These are phyloP conservation scores for Boletellus sp. DNA, from an alignment of 768 basidiomycete species.

Conservation along the genomic window DNA sequence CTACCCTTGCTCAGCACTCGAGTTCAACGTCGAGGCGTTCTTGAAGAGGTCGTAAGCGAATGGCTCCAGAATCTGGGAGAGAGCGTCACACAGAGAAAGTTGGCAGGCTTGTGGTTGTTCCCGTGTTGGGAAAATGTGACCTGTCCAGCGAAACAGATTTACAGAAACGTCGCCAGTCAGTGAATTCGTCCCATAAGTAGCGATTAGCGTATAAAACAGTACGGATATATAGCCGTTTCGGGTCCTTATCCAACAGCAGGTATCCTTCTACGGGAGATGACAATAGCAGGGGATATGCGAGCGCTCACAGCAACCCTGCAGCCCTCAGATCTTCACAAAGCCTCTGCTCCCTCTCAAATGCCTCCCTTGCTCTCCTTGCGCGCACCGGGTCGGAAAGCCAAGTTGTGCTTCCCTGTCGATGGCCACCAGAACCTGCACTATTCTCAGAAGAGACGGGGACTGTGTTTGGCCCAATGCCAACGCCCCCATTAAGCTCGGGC, in stretches of 20 bases:
- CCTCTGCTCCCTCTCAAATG: constrained; percentile 51
- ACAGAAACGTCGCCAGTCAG: constrained; percentile 14
- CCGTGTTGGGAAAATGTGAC: too few relatives aligned
- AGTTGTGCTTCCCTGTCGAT: constrained; percentile 28
- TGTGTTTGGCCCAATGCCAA: constrained; percentile 4
- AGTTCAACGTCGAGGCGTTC: constrained; percentile 95
- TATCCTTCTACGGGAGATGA: constrained; percentile 2
- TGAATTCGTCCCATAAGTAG: not conserved
- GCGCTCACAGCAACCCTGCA: constrained; percentile 57
- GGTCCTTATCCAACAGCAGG: not conserved
- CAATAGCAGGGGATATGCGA: constrained; percentile 1
- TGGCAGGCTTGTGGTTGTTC: not conserved
- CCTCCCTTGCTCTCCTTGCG: constrained; percentile 41
- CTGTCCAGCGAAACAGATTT: constrained; percentile 2
- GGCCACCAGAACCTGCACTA: constrained; percentile 26
- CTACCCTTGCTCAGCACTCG: constrained; percentile 91
- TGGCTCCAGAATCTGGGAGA: not conserved
- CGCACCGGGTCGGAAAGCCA: constrained; percentile 43
- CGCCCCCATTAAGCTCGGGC: constrained; percentile 7
- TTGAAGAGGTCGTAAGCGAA: constrained; percentile 48
- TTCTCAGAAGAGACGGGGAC: constrained; percentile 17
- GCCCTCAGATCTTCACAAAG: constrained; percentile 57
- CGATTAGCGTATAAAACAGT: constrained; percentile 23
- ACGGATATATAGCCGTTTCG: constrained; percentile 2
- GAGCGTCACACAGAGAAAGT: not conserved